These are phyloP conservation scores for Candida corydali DNA, from an alignment of 805 yeast species.

Conservation along the genomic window DNA sequence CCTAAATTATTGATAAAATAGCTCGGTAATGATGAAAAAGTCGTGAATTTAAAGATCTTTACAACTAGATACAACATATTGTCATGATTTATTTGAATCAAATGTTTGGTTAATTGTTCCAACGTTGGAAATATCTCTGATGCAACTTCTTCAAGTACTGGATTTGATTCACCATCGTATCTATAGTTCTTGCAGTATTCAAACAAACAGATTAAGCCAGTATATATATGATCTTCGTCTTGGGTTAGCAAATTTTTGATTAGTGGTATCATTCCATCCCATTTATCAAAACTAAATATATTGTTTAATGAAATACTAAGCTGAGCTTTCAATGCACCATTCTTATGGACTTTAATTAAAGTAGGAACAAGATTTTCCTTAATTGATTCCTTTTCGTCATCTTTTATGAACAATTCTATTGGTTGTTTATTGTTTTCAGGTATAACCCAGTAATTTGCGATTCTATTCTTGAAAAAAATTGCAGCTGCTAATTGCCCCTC, in stretches of 20 bases:
- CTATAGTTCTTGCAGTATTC: conserved; percentile 40
- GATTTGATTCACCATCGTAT: conserved; percentile 47
- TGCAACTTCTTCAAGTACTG: conserved; percentile 37
- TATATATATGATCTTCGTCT: conserved; percentile 33
- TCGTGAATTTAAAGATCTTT: conserved; percentile 38
- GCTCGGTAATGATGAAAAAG: conserved; percentile 33
- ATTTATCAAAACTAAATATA: conserved; percentile 46
- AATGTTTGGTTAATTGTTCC: conserved; percentile 25
- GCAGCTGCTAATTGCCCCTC: conserved; percentile 42
- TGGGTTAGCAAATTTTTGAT: conserved; percentile 34
- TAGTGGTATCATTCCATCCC: conserved; percentile 34
- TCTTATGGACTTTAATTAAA: conserved; percentile 37
- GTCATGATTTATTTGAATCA: conserved; percentile 21
- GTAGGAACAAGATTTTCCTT: conserved; percentile 36
- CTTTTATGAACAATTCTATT: conserved; percentile 20
- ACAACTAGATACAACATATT: conserved; percentile 38
- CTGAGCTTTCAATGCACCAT: conserved; percentile 46
- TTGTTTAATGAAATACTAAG: conserved; percentile 53
- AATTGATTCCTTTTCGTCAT: conserved; percentile 38
- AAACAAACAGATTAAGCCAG: conserved; percentile 37
- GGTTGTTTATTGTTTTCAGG: conserved; percentile 24
- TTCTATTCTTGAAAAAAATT: conserved; percentile 41
- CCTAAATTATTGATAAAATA: conserved; percentile 37
- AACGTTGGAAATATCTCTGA: conserved; percentile 33
- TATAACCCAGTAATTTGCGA: conserved; percentile 33